Conservation (phyloP, 1,139 yeast species). For the Geotrichum australiense region DNA sequence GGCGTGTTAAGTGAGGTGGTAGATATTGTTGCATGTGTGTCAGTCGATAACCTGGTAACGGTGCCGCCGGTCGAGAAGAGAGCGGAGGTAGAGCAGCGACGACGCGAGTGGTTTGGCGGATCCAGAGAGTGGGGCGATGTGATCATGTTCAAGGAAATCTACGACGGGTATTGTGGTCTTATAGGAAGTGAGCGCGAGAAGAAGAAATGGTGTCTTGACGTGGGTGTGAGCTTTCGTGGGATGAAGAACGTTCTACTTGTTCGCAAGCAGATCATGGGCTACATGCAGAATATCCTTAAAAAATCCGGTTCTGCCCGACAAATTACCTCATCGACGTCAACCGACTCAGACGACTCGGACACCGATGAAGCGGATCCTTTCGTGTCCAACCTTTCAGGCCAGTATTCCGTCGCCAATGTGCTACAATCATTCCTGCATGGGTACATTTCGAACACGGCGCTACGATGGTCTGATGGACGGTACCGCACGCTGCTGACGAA, state of each 20-base stretch:
- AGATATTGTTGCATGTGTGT: slow-evolving; percentile 86
- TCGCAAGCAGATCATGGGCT: slow-evolving; percentile 65
- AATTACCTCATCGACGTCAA: slow-evolving; percentile 14
- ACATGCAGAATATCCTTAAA: slow-evolving; percentile 41
- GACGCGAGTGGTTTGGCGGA: slow-evolving; percentile 49
- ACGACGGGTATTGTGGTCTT: slow-evolving; percentile 38
- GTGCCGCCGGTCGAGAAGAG: slow-evolving; percentile 76
- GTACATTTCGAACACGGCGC: slow-evolving; percentile 76
- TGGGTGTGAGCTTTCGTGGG: slow-evolving; percentile 71
- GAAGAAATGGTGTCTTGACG: slow-evolving; percentile 75
- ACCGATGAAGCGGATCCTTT: slow-evolving; percentile 16
- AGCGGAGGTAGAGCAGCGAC: slow-evolving; percentile 60
- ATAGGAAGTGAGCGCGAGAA: slow-evolving; percentile 36
- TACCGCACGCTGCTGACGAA: slow-evolving; percentile 69
- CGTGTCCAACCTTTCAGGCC: slow-evolving; percentile 16
- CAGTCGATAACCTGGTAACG: slow-evolving; percentile 79
- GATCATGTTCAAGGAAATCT: slow-evolving; percentile 71
- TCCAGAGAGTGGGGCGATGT: slow-evolving; percentile 77
- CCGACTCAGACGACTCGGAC: slow-evolving; percentile 22
- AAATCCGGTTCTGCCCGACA: slow-evolving; percentile 5
- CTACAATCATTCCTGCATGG: slow-evolving; percentile 73
- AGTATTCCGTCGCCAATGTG: slow-evolving; percentile 50
- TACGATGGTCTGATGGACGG: slow-evolving; percentile 92
- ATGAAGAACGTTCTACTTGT: slow-evolving; percentile 72
- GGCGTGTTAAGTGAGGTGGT: slow-evolving; percentile 55